phyloP scores from a whole-genome alignment of 2,329 filamentous ascomycete species.

The Fusarium siculi region DNA sequence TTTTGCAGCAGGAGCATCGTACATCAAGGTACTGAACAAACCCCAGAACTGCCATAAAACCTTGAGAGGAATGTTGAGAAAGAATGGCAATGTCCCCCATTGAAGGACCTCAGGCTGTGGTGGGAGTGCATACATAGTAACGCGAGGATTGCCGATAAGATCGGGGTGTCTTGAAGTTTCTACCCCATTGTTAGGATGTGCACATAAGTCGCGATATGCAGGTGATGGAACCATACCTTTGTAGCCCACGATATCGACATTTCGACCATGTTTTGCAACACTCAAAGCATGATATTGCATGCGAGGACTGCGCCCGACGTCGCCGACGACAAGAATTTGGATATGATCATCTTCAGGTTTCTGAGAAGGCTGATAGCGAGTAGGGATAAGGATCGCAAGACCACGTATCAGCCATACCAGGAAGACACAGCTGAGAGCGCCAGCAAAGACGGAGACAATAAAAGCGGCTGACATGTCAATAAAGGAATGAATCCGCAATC shows the following conservation, averaged over 20 bases:
- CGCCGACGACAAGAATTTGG: conserved; percentile 91
- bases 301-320: conserved; percentile 93
- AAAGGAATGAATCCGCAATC: conserved; percentile 8
- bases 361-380: conserved; percentile 49
- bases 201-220: neutral
- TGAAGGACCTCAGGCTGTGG: conserved; percentile 74
- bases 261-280: conserved; percentile 82
- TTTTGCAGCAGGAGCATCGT: conserved; percentile 76
- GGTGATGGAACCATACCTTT: conserved; percentile 63
- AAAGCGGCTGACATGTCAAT: conserved; percentile 44
- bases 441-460: conserved; percentile 49
- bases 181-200: conserved; percentile 40
- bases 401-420: conserved; percentile 42
- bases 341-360: conserved; percentile 58
- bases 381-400: conserved; percentile 47
- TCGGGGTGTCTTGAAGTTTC: conserved; percentile 87
- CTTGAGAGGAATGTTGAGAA: conserved; percentile 83
- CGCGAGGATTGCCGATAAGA: conserved; percentile 73
- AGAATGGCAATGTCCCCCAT: conserved; percentile 78
- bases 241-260: conserved; percentile 89
- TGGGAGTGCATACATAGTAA: conserved; percentile 77
- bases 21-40: conserved; percentile 78
- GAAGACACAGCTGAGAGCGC: conserved; percentile 48
- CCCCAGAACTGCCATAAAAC: conserved; percentile 83
- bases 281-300: conserved; percentile 99